A percentile compares a stretch with the other conserved stretches of the same genome.
phyloP scores from a whole-genome alignment of 768 basidiomycete genomes.

The Termitomyces sp. region DNA sequence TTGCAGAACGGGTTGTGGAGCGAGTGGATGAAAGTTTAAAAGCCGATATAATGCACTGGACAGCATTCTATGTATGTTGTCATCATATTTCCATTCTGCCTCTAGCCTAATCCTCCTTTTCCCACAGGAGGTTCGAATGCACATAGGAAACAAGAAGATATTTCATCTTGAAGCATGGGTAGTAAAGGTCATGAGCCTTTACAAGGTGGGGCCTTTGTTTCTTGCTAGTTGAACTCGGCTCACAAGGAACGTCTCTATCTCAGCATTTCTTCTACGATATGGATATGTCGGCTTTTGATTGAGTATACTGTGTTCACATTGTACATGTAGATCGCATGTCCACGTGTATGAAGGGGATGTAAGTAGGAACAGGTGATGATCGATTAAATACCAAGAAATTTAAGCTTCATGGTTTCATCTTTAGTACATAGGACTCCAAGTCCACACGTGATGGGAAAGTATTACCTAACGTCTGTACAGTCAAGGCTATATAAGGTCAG shows the following conservation, averaged over 20 bases:
- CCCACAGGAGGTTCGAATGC: conserved; percentile 87
- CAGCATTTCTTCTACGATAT: conserved; percentile 63
- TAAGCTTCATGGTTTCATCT: neutral
- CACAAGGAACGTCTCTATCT: neutral
- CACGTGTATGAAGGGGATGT: neutral
- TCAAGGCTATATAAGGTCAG: conserved; percentile 16
- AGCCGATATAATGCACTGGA: conserved; percentile 96
- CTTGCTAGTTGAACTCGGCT: neutral
- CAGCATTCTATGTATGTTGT: conserved; percentile 83
- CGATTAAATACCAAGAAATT: neutral
- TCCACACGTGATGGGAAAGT: conserved; percentile 27
- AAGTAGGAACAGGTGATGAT: neutral
- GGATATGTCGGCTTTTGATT: conserved; percentile 59
- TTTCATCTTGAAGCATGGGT: conserved; percentile 98
- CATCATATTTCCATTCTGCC: neutral
- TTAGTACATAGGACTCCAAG: no score
- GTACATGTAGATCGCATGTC: neutral
- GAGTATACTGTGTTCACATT: neutral
- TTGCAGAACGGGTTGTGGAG: conserved; percentile 84
- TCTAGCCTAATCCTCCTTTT: neutral
- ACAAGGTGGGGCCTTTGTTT: conserved; percentile 51
- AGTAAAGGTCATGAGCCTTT: conserved; percentile 90
- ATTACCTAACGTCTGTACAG: conserved; percentile 39
- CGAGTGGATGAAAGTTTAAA: conserved; percentile 88
- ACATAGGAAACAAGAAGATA: conserved; percentile 83